These are phyloP conservation scores for Ustilago curta DNA, from an alignment of 1,284 basidiomycete species.

Conservation along the genomic window DNA sequence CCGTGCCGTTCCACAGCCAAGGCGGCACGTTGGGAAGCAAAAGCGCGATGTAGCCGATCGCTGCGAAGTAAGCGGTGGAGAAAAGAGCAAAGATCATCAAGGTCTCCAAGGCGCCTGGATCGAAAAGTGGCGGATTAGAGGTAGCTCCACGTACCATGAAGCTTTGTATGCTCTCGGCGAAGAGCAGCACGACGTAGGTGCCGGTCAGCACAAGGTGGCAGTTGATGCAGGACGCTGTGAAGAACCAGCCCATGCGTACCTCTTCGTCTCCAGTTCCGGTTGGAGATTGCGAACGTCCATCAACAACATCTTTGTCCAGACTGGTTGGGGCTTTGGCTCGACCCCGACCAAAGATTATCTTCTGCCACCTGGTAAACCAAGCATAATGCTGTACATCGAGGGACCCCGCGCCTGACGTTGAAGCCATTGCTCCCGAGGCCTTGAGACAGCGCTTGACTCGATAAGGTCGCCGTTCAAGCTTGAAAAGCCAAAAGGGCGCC, in stretches of 20 bases:
- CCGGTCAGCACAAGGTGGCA: conserved; percentile 30
- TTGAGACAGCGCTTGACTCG: background rate
- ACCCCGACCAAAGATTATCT: background rate
- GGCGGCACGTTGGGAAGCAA: conserved; percentile 25
- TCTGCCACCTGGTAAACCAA: background rate
- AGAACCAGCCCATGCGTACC: conserved; percentile 20
- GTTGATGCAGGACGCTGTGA: conserved; percentile 38
- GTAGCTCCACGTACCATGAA: conserved; percentile 1
- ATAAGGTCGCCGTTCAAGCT: conserved; percentile 18
- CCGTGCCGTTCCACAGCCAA: conserved; percentile 26
- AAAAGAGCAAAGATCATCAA: conserved; percentile 23
- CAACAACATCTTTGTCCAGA: background rate
- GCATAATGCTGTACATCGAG: too few relatives aligned
- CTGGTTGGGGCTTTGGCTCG: background rate
- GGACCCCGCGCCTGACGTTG: background rate
- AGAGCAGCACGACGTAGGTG: conserved; percentile 17
- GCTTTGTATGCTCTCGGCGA: conserved; percentile 7
- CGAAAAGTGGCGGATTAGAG: conserved; percentile 4
- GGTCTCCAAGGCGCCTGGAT: conserved; percentile 9
- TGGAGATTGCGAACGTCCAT: too few relatives aligned
- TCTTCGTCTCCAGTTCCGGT: background rate
- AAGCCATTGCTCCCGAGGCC: too few relatives aligned
- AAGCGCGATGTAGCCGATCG: conserved; percentile 39
- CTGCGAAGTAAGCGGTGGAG: conserved; percentile 28
- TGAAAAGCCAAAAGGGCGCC: conserved; percentile 30